Base-by-base conservation (phyloP, 2,329 filamentous ascomycete species). In the Paecilomyces niveus region DNA sequence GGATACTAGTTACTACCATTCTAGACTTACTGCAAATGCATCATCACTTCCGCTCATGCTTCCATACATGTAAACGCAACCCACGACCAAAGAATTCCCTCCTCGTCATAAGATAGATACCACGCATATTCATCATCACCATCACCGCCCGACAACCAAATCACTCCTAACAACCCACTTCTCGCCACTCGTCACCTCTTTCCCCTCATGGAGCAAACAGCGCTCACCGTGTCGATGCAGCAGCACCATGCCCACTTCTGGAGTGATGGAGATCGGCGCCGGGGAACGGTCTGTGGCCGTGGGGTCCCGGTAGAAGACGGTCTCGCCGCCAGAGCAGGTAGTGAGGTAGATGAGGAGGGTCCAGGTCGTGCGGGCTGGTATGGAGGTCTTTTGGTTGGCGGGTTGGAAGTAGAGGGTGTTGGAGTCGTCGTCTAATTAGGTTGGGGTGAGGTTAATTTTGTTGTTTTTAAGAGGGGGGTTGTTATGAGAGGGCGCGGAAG, bases 101-200 rank as follows among this genome's bases (percentile, higher is more conserved):
- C 31, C 57, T 49, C 24, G 11, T 18, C 3, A 22, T n/a, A 22
- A 22, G 22, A 1, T 22, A 22, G 15, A 26, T n/a, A 15, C 13
- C 50, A 15, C 22, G 21, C 15, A 31, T 55, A 31, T 35, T 45
- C 26, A 18, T 11, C 33, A n/a, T n/a, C n/a, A 22, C 22, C 39
- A 55, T 72, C 62, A 76, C 59, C 72, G 65, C 35, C 62, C 66
- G 55, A 79, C 76, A 32, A 79, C 75, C 50, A 96, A 74, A 78
- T 96, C 92, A 62, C 89, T 95, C 63, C 92, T 80, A 60, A 96
- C 83, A 60, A 96, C 87, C 92, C 92, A 96, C 74, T 96, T 96
- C 76, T 96, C 90, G 9, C 92, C 92, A 50, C 83, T 80, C 1
- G 77, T 82, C 0, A 96, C 92, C 70, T 95, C 87, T 58, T 84